Percentiles rank a stretch among this genome's conserved stretches.
These are phyloP conservation scores for Jackrogersella minutella DNA, from an alignment of 495 filamentous ascomycete genomes.

Conservation along the genomic window DNA sequence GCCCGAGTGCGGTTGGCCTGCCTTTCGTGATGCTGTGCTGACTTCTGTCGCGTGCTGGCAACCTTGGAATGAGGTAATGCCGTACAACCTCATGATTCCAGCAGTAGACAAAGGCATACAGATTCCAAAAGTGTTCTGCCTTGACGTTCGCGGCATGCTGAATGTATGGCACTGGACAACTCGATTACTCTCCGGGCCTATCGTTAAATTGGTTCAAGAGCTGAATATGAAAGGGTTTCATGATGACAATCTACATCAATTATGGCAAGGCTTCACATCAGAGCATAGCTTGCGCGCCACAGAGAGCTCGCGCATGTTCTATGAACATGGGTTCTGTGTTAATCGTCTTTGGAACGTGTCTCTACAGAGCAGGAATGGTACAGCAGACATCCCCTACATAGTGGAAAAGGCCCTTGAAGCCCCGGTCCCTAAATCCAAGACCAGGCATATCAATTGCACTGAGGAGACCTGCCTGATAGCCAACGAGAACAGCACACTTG, in stretches of 20 bases:
- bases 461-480: background rate
- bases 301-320: background rate
- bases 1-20: background rate
- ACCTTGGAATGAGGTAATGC: background rate
- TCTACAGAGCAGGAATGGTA: constrained; percentile 1
- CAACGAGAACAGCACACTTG: background rate
- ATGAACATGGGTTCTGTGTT: constrained; percentile 1
- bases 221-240: background rate
- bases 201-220: background rate
- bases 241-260: background rate
- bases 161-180: background rate
- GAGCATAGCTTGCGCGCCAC: background rate
- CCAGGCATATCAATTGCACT: background rate
- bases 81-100: background rate
- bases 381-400: constrained; percentile 4
- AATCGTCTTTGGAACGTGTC: constrained; percentile 8
- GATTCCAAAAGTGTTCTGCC: background rate
- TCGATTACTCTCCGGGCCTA: background rate
- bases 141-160: background rate
- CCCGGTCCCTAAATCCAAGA: constrained; percentile 2
- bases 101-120: background rate
- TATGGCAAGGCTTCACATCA: background rate
- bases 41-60: constrained; percentile 1
- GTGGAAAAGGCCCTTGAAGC: constrained; percentile 2
- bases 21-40: background rate